Base-by-base conservation (phyloP, 1,139 yeast species). In the Geotrichum carabidarum region DNA sequence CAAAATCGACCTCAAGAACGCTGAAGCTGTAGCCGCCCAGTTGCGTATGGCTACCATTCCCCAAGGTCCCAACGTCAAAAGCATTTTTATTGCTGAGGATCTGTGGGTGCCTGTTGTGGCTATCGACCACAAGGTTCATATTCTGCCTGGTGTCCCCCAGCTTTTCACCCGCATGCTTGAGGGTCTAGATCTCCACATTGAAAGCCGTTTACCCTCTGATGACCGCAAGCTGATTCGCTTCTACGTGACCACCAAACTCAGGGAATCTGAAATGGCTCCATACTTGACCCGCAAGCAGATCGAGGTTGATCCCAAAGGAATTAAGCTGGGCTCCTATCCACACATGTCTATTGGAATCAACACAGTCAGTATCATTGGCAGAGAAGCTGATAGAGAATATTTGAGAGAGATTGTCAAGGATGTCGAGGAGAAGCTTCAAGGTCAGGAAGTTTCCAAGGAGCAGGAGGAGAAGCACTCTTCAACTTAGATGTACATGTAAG, bases 81-180 rank as follows among this genome's bases (percentile, higher is more conserved):
- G 77, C 54, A 71, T 77, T 50, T 87, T 76, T 64, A 74, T 81
- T 1, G 74, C 77, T 35, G 81, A 79, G 2, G 73, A 78, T 12
- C 72, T 84, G 17, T 89, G 96, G 96, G 94, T 88, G 5, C 96
- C 96, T 0, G 77, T 87, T 6, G 89, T 87, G 1, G 80, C 81
- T 0, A 71, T 89, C 18, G 75, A 83, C 51, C 65, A 78, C 44
- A 79, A 81, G 61, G 82, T 87, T 1, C 84, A 80, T 63, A 79
- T 89, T 27, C 73, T 89, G 41, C 96, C 96, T 0, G 96, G 96
- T 0, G 83, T 89, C 3, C 95, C 96, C 0, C 82, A 80, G 59
- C 71, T 88, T 34, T 89, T 87, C 68, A 78, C 77, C 55, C 70
- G 71, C 45, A 71, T 88, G 59, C 66, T 87, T 15, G 71, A 68